These are phyloP conservation scores for Dioscorea zingiberensis DNA, from an alignment of 106 monocot genomes.

Conservation along the genomic window DNA sequence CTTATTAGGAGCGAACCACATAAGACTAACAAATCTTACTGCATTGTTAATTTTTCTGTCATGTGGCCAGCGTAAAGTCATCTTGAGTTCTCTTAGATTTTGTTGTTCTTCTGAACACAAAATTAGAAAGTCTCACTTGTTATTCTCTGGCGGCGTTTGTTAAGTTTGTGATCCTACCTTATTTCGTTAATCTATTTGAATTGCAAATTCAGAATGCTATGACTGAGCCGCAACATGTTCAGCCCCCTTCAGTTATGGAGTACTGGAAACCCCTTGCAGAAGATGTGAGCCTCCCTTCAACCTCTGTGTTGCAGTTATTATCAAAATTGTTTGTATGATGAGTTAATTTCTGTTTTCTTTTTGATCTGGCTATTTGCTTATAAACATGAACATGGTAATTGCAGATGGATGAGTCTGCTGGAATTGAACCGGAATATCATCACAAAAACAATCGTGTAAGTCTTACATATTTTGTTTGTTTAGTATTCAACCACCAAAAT, in stretches of 20 bases:
- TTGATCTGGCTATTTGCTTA: neutral
- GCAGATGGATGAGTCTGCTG: constrained; percentile 93
- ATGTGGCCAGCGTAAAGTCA: no score
- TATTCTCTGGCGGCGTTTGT: no score
- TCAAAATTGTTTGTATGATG: neutral
- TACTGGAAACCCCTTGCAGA: constrained; percentile 99
- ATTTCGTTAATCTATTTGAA: neutral
- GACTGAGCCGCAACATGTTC: constrained; percentile 73
- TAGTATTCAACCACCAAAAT: no score
- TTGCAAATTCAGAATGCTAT: constrained; percentile 63
- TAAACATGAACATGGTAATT: constrained; percentile 5
- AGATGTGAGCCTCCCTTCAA: constrained; percentile 54
- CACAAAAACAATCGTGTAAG: constrained; percentile 91
- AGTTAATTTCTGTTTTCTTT: neutral
- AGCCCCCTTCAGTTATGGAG: constrained; percentile 70
- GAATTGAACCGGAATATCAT: constrained; percentile 94
- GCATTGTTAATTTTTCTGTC: no score
- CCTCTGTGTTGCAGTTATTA: neutral
- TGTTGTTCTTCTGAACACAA: no score
- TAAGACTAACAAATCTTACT: no score
- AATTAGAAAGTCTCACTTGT: no score
- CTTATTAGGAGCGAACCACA: no score
- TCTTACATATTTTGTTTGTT: neutral
- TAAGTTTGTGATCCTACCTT: no score
- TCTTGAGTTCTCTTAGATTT: no score